Base-by-base conservation (phyloP, 805 yeast species). In the Ogataea polymorpha region DNA sequence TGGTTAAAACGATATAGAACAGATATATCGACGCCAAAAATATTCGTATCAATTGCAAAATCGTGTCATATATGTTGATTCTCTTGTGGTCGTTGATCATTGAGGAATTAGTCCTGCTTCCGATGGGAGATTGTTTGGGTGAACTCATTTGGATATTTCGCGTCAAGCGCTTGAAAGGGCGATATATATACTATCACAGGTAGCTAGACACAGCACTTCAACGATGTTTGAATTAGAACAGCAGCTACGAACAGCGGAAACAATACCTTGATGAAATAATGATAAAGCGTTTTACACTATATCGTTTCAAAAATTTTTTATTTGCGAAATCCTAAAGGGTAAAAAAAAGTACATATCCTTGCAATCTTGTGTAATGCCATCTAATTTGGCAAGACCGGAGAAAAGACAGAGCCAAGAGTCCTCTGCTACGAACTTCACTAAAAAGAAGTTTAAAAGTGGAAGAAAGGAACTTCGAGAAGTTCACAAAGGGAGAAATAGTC, bases 1-100 rank as follows among this genome's bases (percentile, higher is more conserved):
- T 84, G 2, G 96, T 84, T 23, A 90, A 69, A 21, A 89, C 74
- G 10, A 87, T 79, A 37, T 86, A 74, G 5, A 75, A 60, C 39
- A 88, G 67, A 55, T 89, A 88, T 23, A 84, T 62, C 1, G 77
- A 63, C 0, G 86, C 77, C 44, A 79, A 66, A 12, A 74, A 27
- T 17, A 67, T 63, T 37, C 74, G 55, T 16, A 68, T 36, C 2
- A 40, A 17, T 34, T 56, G 59, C 13, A 46, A 33, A 3, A 54
- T 6, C 1, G 54, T 50, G 23, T 50, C 54, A 18, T 37, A 41
- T 2, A 46, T 13, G 13, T 35, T 47, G n/a, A 42, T 39, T 27
- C 28, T 49, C 31, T 36, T 40, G 5, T 42, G 20, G 13, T 35
- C 41, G 13, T 28, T 36, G 23, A 23, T 39, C 23, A 28, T 36